Evolutionary conservation across 164 flowering plant genomes (phyloP).

Genomic region (Dillenia suffruticosa): DNA sequence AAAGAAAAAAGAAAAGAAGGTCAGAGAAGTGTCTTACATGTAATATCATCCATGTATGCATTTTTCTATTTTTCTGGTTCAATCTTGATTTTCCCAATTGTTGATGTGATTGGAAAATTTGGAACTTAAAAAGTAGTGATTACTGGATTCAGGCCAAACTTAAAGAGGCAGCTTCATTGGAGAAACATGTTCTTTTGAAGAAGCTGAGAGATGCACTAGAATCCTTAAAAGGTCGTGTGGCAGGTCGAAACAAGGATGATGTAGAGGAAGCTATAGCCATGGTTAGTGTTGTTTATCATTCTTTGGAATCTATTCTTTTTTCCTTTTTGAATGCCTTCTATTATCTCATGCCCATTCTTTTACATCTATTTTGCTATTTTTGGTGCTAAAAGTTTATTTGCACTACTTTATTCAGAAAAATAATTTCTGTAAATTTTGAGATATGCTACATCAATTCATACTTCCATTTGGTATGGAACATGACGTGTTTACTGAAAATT

Average conservation of each 20-base stretch:
- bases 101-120: no score
- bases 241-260: slow-evolving; percentile 84
- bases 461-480: no score
- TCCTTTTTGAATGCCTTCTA: neutral
- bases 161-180: slow-evolving; percentile 81
- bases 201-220: slow-evolving; percentile 96
- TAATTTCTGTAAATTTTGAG: neutral
- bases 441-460: neutral
- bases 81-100: slow-evolving; percentile 1
- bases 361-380: neutral
- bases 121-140: no score
- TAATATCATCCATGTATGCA: neutral
- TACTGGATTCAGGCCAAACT: slow-evolving; percentile 59
- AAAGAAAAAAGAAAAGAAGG: neutral
- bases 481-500: no score
- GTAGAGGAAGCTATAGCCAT: slow-evolving; percentile 92
- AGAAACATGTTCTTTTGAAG: slow-evolving; percentile 90
- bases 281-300: slow-evolving; percentile 42
- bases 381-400: neutral
- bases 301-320: neutral
- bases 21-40: neutral
- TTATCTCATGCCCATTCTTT: neutral
- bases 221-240: slow-evolving; percentile 78
- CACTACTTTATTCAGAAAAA: neutral
- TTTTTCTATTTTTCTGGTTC: neutral